Base-by-base conservation (phyloP, 371 early-diverging fungal genomes). In the Syncephalis fuscata region DNA sequence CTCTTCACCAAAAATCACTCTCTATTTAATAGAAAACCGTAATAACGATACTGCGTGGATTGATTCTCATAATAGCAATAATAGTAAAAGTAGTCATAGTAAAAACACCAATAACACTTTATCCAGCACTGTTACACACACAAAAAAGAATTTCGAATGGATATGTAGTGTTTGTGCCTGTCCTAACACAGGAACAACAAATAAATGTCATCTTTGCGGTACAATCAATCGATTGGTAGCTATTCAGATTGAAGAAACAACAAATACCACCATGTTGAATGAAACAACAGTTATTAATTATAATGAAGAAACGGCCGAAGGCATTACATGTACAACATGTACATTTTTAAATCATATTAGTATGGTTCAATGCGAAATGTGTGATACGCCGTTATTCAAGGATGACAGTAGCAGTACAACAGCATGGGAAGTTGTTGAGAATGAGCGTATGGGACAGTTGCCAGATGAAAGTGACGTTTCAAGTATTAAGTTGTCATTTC, bases 341-440 rank as follows among this genome's bases (percentile, higher is more conserved):
- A 92, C 91, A 0, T 92, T 88, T 58, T 62, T 78, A 42, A 92
- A 92, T 56, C 87, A 86, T 57, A 68, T 74, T 0, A 79, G 80
- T 48, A 74, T 87, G 76, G 55, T 65, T 2, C 65, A 67, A 15
- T 92, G 93, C 58, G 88, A 84, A 49, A 71, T 87, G 54, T 87
- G 88, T 56, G 80, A 71, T 23, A 59, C 73, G 0, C 63, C 69
- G 48, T 63, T 83, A 2, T 53, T 61, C 37, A 64, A 56, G 42
- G 49, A 52, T 27, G 53, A 60, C 25, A 39, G 40, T 1, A 44
- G 48, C 21, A 23, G 16, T 20, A 9, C 39, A 47, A 14, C n/a
- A 22, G 14, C 24, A 21, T 27, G 15, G 27, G 11, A 51, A 52
- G 45, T 20, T 37, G n/a, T 41, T 51, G 44, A 49, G 24, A 21